Base-by-base conservation (phyloP, 208 protist species). In the Strigomonas culicis region DNA sequence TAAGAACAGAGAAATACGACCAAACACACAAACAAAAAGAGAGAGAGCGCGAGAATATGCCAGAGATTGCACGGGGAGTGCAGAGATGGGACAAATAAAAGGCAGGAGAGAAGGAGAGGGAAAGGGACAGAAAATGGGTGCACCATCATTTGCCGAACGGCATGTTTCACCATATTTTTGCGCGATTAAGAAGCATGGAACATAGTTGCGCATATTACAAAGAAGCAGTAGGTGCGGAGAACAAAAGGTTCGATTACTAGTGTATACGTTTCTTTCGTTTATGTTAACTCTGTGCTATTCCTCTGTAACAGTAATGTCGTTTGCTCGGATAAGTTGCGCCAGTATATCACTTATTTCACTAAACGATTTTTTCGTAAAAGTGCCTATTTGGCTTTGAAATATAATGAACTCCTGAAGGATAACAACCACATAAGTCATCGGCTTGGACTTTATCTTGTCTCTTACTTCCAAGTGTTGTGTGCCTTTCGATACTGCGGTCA, bases 381-480 rank as follows among this genome's bases (percentile, higher is more conserved):
- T 88, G 25, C 80, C 75, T 4, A 86, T 73, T 2, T 67, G 39
- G 56, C 90, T 90, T 63, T 94, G 85, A 70, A 96, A 96, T 13
- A 96, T 61, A 0, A 96, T 28, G 65, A 96, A 94, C 63, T 96
- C 87, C 60, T 96, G 90, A 11, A 94, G 46, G 56, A 96, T 84
- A 8, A 80, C 90, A 1, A 89, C 86, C 32, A 94, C 79, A 17
- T 89, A 41, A 8, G 68, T 70, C 89, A 95, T 86, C 3, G 86
- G 90, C 43, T 82, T 72, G 25, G 52, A 27, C 22, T 34, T 68
- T 4, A 68, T 50, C 13, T 39, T 56, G 22, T 52, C 68, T 2
- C 70, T 70, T 10, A 76, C 31, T 19, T 31, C 44, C 28, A 79
- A 75, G 25, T 47, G 70, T 19, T 66, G 57, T 3, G 78, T 74